Conservation (phyloP, 345 rosid species). For the Salix arbutifolia region DNA sequence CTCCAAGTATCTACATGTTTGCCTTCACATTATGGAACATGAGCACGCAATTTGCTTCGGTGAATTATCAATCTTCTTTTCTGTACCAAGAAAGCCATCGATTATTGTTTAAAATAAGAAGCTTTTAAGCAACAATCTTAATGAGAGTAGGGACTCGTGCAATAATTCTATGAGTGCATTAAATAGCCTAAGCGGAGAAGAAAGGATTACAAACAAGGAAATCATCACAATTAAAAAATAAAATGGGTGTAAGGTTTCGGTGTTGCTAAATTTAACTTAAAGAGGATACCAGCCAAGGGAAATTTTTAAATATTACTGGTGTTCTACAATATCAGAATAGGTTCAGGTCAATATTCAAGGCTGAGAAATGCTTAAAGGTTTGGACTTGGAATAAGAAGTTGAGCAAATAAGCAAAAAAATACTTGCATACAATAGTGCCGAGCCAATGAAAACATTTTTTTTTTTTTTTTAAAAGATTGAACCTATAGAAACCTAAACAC, state of each 20-base stretch:
- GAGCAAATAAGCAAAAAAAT: not conserved
- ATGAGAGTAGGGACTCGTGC: not conserved
- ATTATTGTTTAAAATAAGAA: slow-evolving; percentile 2
- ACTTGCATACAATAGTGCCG: not conserved
- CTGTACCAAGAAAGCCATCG: slow-evolving; percentile 40
- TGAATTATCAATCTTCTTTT: slow-evolving; percentile 75
- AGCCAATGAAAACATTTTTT: no score
- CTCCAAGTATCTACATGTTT: slow-evolving; percentile 23
- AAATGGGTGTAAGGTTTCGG: not conserved
- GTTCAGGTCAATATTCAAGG: not conserved
- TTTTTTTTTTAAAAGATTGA: not conserved
- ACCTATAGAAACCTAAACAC: not conserved
- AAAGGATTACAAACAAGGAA: not conserved
- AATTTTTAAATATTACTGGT: not conserved
- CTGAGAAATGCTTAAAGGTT: not conserved
- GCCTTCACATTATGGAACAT: slow-evolving; percentile 69
- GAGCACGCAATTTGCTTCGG: slow-evolving; percentile 73
- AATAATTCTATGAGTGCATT: not conserved
- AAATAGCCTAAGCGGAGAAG: not conserved
- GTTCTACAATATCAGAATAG: not conserved
- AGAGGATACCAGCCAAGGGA: not conserved
- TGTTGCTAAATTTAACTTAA: not conserved
- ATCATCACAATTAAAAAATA: not conserved
- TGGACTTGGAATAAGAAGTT: not conserved
- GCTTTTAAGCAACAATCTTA: not conserved